These are phyloP conservation scores for Lichtheimia ornata DNA, from an alignment of 371 early-diverging fungal species.

Conservation along the genomic window DNA sequence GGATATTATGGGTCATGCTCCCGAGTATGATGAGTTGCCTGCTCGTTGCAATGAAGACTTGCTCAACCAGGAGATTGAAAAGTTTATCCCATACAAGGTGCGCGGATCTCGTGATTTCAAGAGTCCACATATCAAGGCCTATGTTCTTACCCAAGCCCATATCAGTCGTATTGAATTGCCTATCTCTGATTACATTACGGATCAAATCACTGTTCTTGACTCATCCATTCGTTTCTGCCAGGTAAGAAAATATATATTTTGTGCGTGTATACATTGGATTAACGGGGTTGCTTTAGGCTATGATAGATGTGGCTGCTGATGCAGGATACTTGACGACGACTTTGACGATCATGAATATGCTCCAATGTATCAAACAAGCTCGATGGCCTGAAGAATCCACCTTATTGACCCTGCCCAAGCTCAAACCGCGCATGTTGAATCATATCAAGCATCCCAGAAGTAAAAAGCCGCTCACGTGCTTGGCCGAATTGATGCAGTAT, in stretches of 20 bases:
- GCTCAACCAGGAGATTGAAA: slow-evolving; percentile 76
- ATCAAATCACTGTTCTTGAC: slow-evolving; percentile 90
- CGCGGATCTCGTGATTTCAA: slow-evolving; percentile 59
- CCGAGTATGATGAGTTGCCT: slow-evolving; percentile 88
- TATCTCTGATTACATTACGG: slow-evolving; percentile 89
- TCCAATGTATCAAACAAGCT: slow-evolving; percentile 92
- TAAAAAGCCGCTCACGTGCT: slow-evolving; percentile 34
- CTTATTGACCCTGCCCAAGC: slow-evolving; percentile 68
- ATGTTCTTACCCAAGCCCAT: slow-evolving; percentile 87
- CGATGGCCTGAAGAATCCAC: slow-evolving; percentile 77
- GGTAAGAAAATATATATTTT: slow-evolving; percentile 22
- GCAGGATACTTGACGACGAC: slow-evolving; percentile 65
- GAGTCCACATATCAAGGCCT: slow-evolving; percentile 88
- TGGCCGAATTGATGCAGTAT: slow-evolving; percentile 49
- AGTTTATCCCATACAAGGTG: slow-evolving; percentile 58
- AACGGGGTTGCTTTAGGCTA: slow-evolving; percentile 59
- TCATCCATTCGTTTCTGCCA: slow-evolving; percentile 87
- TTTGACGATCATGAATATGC: slow-evolving; percentile 70
- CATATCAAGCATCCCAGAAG: slow-evolving; percentile 37
- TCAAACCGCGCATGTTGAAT: slow-evolving; percentile 50
- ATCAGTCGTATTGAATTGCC: slow-evolving; percentile 70
- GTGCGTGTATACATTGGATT: neutral
- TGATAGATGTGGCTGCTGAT: slow-evolving; percentile 86
- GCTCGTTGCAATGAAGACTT: slow-evolving; percentile 93
- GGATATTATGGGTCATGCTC: slow-evolving; percentile 73